These are phyloP conservation scores for Mucor plumbeus DNA, from an alignment of 371 early-diverging fungal species.

Conservation along the genomic window DNA sequence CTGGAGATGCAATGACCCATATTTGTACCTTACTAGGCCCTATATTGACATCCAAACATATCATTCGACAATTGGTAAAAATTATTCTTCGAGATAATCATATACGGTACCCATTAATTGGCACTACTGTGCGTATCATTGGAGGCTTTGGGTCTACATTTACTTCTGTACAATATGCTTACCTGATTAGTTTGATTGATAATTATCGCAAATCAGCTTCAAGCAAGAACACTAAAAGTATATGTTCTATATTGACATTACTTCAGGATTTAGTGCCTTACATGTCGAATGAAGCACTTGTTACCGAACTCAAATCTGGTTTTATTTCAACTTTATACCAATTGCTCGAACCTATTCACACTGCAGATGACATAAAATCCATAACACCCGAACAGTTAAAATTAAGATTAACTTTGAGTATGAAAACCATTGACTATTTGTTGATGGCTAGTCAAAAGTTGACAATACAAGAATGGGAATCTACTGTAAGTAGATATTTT, in stretches of 20 bases:
- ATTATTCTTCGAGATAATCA: constrained; percentile 57
- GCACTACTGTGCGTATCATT: constrained; percentile 55
- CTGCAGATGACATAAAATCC: constrained; percentile 13
- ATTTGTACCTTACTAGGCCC: constrained; percentile 64
- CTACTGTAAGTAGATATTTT: constrained; percentile 41
- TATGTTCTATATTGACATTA: constrained; percentile 43
- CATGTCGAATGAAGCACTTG: constrained; percentile 45
- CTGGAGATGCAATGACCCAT: constrained; percentile 56
- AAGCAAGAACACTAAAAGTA: constrained; percentile 29
- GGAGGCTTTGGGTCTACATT: constrained; percentile 70
- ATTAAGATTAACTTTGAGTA: constrained; percentile 55
- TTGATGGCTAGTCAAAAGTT: constrained; percentile 55
- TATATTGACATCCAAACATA: constrained; percentile 66
- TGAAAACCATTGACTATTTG: constrained; percentile 61
- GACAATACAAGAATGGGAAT: constrained; percentile 61
- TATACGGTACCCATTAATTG: constrained; percentile 43
- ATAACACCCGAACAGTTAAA: constrained; percentile 23
- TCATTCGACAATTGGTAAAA: constrained; percentile 65
- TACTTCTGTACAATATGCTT: constrained; percentile 63
- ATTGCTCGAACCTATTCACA: constrained; percentile 44
- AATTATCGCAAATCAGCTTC: constrained; percentile 27
- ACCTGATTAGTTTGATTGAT: constrained; percentile 59
- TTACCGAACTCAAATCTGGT: constrained; percentile 56
- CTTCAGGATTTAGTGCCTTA: constrained; percentile 47
- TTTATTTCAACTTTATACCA: constrained; percentile 48